Conservation (phyloP, 192 early-diverging fungal genomes). For the Backusella parvicylindrica region DNA sequence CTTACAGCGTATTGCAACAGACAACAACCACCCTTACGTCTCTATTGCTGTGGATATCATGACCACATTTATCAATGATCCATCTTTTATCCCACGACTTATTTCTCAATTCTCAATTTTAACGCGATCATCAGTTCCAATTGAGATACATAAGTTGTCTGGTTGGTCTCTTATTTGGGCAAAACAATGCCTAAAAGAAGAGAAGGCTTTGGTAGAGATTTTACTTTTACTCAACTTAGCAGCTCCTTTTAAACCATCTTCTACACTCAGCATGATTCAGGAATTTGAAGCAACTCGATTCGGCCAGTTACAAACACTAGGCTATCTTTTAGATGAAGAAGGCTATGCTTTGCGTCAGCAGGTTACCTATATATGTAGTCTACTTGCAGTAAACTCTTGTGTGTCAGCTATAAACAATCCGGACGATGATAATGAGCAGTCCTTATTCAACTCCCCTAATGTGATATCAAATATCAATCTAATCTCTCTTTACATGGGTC, state of each 20-base stretch:
- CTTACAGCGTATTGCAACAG: conserved; percentile 18
- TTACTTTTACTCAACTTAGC: conserved; percentile 27
- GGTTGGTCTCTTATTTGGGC: conserved; percentile 32
- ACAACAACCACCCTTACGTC: conserved; percentile 10
- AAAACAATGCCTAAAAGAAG: conserved; percentile 38
- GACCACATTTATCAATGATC: neutral
- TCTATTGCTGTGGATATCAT: conserved; percentile 10
- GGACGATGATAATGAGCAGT: neutral
- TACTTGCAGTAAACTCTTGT: conserved; percentile 31
- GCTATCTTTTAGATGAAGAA: conserved; percentile 30
- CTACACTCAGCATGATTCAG: conserved; percentile 26
- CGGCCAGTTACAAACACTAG: conserved; percentile 31
- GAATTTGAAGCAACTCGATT: conserved; percentile 37
- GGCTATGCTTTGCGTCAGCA: conserved; percentile 22
- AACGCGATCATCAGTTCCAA: conserved; percentile 19
- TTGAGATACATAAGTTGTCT: conserved; percentile 19
- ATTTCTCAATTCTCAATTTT: conserved; percentile 17
- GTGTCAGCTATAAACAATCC: conserved; percentile 23
- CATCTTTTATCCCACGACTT: conserved; percentile 7
- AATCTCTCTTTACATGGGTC: conserved; percentile 21
- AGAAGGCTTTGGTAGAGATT: conserved; percentile 37
- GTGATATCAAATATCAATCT: conserved; percentile 31
- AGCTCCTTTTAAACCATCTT: neutral
- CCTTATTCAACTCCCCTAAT: conserved; percentile 21
- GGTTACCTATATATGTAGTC: conserved; percentile 27